Conservation (phyloP, 1,284 basidiomycete genomes). For the Coniferiporia sulphurascens region DNA sequence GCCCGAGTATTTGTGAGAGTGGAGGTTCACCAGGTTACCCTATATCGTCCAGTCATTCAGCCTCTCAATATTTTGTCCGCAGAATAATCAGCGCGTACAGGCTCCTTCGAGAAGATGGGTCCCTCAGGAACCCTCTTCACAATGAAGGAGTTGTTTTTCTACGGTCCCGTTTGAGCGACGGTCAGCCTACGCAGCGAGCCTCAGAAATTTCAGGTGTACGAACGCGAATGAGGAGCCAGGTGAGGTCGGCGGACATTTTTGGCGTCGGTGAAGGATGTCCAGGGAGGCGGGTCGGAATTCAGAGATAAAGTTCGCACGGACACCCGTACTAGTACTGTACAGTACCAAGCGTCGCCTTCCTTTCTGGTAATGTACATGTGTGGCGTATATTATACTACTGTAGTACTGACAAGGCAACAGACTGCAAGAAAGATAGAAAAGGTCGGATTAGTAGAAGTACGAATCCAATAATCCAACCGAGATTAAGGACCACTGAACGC, state of each 20-base stretch:
- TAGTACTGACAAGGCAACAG: no score
- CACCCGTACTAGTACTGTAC: not conserved
- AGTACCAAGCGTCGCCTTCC: not conserved
- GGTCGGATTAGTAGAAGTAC: no score
- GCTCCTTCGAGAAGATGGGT: constrained; percentile 78
- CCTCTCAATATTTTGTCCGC: not conserved
- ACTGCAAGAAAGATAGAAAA: no score
- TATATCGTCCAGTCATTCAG: constrained; percentile 28
- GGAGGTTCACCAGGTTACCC: constrained; percentile 84
- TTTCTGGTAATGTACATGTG: not conserved
- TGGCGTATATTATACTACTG: not conserved
- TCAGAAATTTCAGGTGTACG: constrained; percentile 30
- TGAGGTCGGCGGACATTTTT: constrained; percentile 77
- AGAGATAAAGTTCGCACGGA: not conserved
- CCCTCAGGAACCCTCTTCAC: constrained; percentile 72
- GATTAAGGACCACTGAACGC: no score
- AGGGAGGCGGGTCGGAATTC: not conserved
- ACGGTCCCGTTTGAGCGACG: not conserved
- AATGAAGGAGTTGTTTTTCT: constrained; percentile 83
- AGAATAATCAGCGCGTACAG: constrained; percentile 45
- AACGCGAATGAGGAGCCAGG: constrained; percentile 88
- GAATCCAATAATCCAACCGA: no score
- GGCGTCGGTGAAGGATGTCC: constrained; percentile 14
- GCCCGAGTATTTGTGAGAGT: constrained; percentile 88
- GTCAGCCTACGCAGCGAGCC: not conserved